Conservation (phyloP, 176 grass and related monocot species). For the maize (Zea mays) region DNA sequence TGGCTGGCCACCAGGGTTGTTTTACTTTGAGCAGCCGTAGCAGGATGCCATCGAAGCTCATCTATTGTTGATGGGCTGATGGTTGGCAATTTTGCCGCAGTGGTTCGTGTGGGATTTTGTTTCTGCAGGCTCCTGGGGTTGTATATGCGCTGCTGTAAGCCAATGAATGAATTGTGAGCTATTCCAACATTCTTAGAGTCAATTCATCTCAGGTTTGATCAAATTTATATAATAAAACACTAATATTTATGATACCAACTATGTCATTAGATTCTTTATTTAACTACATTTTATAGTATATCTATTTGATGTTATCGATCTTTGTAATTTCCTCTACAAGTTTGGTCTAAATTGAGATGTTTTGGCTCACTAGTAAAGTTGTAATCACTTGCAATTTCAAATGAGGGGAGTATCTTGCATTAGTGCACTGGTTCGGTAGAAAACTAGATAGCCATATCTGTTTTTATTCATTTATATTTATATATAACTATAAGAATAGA, state of each 20-base stretch:
- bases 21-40: neutral
- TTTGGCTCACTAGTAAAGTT: no score
- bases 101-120: neutral
- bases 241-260: no score
- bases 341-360: no score
- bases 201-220: no score
- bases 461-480: conserved; percentile 10
- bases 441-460: conserved; percentile 22
- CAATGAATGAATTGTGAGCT: no score
- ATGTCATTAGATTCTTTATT: no score
- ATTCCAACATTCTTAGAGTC: no score
- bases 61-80: conserved; percentile 24
- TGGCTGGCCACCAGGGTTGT: neutral
- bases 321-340: no score
- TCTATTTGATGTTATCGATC: no score
- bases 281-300: no score
- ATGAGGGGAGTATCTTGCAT: neutral
- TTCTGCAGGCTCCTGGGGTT: conserved; percentile 22
- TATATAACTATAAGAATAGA: neutral
- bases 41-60: conserved; percentile 26
- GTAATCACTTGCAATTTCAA: no score
- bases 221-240: no score
- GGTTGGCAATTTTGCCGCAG: conserved; percentile 6
- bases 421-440: conserved; percentile 9
- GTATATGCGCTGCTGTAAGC: conserved; percentile 19